phyloP scores from a whole-genome alignment of 768 basidiomycete genomes.

The Dentipellis fragilis region DNA sequence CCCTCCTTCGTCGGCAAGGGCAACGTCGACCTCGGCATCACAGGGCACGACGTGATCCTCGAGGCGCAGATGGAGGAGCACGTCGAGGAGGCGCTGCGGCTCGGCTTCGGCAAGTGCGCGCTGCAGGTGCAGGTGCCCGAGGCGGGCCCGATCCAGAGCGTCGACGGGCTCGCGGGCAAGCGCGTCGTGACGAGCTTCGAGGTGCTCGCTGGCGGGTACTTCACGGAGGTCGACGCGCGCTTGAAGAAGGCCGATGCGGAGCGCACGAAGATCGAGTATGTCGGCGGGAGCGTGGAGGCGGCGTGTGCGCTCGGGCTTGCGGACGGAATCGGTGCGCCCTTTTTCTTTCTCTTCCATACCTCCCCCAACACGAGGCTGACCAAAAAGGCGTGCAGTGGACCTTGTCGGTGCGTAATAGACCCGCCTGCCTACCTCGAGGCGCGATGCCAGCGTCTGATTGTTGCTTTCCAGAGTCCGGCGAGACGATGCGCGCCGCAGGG shows the following conservation, averaged over 20 bases:
- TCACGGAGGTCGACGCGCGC: slow-evolving; percentile 50
- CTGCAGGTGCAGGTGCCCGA: slow-evolving; percentile 91
- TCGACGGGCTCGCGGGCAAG: slow-evolving; percentile 81
- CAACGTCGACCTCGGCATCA: slow-evolving; percentile 93
- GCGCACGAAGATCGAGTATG: slow-evolving; percentile 82
- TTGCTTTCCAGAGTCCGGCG: slow-evolving; percentile 72
- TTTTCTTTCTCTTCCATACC: not conserved
- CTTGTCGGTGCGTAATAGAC: slow-evolving; percentile 76
- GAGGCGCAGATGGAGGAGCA: slow-evolving; percentile 76
- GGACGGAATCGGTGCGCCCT: slow-evolving; percentile 81
- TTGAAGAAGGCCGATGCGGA: slow-evolving; percentile 41
- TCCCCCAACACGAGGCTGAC: not conserved
- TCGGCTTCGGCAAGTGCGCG: slow-evolving; percentile 89
- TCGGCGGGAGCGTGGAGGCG: slow-evolving; percentile 96
- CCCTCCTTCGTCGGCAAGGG: slow-evolving; percentile 98
- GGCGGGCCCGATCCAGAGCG: slow-evolving; percentile 48
- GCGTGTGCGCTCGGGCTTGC: slow-evolving; percentile 94
- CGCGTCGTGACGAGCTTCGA: slow-evolving; percentile 94
- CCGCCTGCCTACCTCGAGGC: not conserved
- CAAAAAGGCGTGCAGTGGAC: slow-evolving; percentile 52
- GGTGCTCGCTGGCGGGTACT: slow-evolving; percentile 74
- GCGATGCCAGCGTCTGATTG: not conserved
- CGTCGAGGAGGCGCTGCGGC: slow-evolving; percentile 69
- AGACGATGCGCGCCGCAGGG: slow-evolving; percentile 98
- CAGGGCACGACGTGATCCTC: slow-evolving; percentile 94